Conservation (phyloP, 2,329 filamentous ascomycete genomes). For the Neopestalotiopsis sp. region DNA sequence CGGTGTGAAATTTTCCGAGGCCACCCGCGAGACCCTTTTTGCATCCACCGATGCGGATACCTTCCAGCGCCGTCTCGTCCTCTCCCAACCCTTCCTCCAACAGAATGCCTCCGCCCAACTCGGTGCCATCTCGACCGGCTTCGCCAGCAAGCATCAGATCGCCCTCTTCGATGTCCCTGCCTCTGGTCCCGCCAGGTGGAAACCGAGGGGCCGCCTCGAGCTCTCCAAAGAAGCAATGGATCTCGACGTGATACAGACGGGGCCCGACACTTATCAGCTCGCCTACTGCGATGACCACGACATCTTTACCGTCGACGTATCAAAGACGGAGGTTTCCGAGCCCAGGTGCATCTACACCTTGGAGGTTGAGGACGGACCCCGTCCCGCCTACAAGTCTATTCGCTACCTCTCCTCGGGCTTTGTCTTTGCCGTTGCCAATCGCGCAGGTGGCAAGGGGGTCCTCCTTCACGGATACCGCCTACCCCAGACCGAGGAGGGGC, state of each 20-base stretch:
- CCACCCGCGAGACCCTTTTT: slow-evolving; percentile 60
- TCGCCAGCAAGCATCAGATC: slow-evolving; percentile 78
- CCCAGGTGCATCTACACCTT: slow-evolving; percentile 63
- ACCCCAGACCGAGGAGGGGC: slow-evolving; percentile 44
- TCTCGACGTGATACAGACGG: slow-evolving; percentile 70
- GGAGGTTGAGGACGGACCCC: slow-evolving; percentile 50
- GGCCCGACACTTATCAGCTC: slow-evolving; percentile 69
- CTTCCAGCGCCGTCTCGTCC: slow-evolving; percentile 65
- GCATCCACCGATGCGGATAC: slow-evolving; percentile 54
- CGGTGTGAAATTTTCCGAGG: slow-evolving; percentile 52
- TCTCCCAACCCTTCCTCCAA: slow-evolving; percentile 56
- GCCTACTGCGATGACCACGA: slow-evolving; percentile 81
- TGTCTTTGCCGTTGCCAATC: slow-evolving; percentile 62
- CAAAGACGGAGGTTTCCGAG: slow-evolving; percentile 47
- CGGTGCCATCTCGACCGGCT: slow-evolving; percentile 79
- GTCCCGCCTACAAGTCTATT: slow-evolving; percentile 61
- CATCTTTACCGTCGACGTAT: slow-evolving; percentile 67
- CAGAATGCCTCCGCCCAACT: slow-evolving; percentile 53
- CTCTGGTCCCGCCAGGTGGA: slow-evolving; percentile 56
- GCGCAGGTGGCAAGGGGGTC: slow-evolving; percentile 63
- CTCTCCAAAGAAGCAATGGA: slow-evolving; percentile 67
- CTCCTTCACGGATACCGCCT: slow-evolving; percentile 63
- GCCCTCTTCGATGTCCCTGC: slow-evolving; percentile 76
- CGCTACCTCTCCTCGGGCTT: slow-evolving; percentile 65
- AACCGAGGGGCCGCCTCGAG: slow-evolving; percentile 54